A percentile compares a stretch with the other conserved stretches of the same genome.
These are phyloP conservation scores for Pseudogymnoascus sp. DNA, from an alignment of 2,329 filamentous ascomycete species.

Conservation along the genomic window DNA sequence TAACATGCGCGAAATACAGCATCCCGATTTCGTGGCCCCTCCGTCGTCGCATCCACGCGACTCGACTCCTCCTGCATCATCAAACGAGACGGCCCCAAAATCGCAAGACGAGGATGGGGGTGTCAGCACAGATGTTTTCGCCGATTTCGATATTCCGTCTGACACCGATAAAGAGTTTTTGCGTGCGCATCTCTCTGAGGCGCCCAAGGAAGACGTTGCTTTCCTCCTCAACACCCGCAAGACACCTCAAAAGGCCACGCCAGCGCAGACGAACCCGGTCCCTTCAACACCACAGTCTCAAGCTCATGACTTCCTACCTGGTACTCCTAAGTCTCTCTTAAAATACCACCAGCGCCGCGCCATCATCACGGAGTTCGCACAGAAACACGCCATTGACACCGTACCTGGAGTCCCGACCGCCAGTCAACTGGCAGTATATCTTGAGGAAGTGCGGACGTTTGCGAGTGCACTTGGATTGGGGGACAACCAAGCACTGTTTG, in stretches of 20 bases:
- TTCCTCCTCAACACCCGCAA: background rate
- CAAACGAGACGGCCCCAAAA: background rate
- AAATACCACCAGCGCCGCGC: slow-evolving; percentile 4
- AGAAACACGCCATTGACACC: background rate
- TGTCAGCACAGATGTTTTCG: background rate
- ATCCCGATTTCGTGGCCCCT: slow-evolving; percentile 3
- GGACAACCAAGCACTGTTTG: background rate
- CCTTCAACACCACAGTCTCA: background rate
- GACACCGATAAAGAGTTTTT: background rate
- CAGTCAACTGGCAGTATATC: background rate
- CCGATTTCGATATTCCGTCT: background rate
- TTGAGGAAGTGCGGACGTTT: background rate
- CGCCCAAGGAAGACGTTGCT: background rate
- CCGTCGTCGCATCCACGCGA: background rate
- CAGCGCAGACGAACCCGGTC: background rate
- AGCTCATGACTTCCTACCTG: background rate
- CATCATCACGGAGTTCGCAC: background rate
- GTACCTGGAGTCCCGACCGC: background rate
- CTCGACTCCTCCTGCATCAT: background rate
- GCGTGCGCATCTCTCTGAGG: background rate
- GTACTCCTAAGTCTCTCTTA: background rate
- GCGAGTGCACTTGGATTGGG: background rate
- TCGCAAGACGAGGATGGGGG: background rate
- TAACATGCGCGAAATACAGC: background rate
- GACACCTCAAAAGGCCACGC: background rate